A percentile compares a stretch with the other conserved stretches of the same genome.
phyloP scores from a whole-genome alignment of 495 filamentous ascomycete genomes.

The Aspergillus carlsbadensis region DNA sequence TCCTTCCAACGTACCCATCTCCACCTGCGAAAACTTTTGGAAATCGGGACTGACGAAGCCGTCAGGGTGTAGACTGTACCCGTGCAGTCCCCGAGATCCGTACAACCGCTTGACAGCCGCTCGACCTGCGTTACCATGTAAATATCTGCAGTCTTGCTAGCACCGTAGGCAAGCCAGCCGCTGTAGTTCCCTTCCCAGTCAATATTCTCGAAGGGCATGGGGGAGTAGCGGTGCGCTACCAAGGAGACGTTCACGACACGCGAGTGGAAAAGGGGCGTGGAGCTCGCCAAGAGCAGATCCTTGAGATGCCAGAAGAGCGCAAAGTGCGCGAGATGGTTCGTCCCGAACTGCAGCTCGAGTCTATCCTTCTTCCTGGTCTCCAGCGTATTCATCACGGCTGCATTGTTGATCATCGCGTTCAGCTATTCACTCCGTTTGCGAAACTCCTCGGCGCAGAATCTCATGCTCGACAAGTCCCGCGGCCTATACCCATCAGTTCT shows the following conservation, averaged over 20 bases:
- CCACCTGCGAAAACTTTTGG: constrained; percentile 19
- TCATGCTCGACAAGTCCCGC: constrained; percentile 41
- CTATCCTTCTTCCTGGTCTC: constrained; percentile 10
- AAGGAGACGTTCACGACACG: constrained; percentile 44
- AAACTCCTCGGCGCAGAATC: constrained; percentile 38
- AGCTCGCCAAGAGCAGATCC: constrained; percentile 24
- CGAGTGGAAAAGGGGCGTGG: constrained; percentile 38
- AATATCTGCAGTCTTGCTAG: constrained; percentile 41
- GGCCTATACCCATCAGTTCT: constrained; percentile 24
- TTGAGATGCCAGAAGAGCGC: constrained; percentile 48
- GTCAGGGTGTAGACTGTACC: constrained; percentile 40
- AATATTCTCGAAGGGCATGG: constrained; percentile 29
- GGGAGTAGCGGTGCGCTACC: constrained; percentile 31
- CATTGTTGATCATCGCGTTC: constrained; percentile 23
- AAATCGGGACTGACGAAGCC: constrained; percentile 27
- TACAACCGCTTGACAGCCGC: constrained; percentile 38
- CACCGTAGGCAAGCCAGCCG: constrained; percentile 34
- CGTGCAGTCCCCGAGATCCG: constrained; percentile 35
- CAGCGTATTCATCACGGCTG: constrained; percentile 16
- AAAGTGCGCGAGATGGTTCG: constrained; percentile 53
- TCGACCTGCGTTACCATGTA: constrained; percentile 46
- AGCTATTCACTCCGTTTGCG: constrained; percentile 28
- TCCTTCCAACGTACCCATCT: constrained; percentile 13
- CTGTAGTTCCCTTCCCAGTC: constrained; percentile 38
- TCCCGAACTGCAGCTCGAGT: constrained; percentile 38